Evolutionary conservation across 1,284 basidiomycete genomes (phyloP), one percentile per base, ranked within the genome.

Genomic region (Blastosporella zonata): DNA sequence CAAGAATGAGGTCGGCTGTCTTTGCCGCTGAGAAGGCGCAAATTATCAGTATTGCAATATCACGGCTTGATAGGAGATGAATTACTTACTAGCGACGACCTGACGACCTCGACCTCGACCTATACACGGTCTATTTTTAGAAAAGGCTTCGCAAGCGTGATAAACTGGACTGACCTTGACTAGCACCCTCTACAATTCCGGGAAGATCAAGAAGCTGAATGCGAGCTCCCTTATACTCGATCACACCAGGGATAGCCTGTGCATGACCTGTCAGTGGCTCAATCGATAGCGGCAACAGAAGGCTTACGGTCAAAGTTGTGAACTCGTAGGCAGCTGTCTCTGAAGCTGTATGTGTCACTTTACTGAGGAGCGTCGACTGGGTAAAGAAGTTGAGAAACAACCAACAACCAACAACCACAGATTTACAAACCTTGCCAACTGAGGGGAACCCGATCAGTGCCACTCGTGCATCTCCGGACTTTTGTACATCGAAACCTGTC

Each of bases 141-240:
- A 18, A 29, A n/a, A 22, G 28, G 31, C 23, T 34, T 13, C 12
- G 0, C 22, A 7, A 43, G 13, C 9, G 36, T 13, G 20, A 27
- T n/a, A 18, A 50, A 51, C 29, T 34, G 71, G 35, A 44, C 47
- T 23, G 12, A 55, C 85, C 88, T 73, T 93, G 89, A 58, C 90
- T 90, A 6, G 96, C 95, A 37, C 95, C 96, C 69, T 98, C 95
- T 18, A 98, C 93, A 62, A 99, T 99, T 70, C 96, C 96, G 1
- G 96, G 96, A 48, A 99, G 71, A 81, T 99, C 96, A 22, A 97
- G 80, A 39, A 99, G 77, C 64, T 97, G 94, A 50, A 97, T 93
- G 37, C 91, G 79, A 10, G 93, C 93, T 22, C 94, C 94, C 64
- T 95, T 84, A 62, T 97, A 89, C 62, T 97, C 93, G 18, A 97